These are phyloP conservation scores for Kuraishia floccosa DNA, from an alignment of 805 yeast genomes.

Conservation along the genomic window DNA sequence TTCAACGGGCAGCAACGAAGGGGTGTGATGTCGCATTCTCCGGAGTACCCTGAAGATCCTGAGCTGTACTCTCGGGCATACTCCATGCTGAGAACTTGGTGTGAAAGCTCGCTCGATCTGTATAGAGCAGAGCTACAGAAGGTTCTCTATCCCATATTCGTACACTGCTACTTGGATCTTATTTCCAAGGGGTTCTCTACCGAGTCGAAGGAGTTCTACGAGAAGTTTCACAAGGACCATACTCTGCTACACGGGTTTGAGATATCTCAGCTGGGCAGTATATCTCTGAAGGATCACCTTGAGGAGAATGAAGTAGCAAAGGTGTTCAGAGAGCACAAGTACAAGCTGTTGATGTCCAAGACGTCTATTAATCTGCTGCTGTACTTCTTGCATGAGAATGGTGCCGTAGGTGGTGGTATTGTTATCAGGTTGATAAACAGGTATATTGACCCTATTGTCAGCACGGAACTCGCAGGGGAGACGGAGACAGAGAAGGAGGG, in stretches of 20 bases:
- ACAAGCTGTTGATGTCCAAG: slow-evolving; percentile 63
- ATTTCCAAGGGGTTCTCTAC: slow-evolving; percentile 48
- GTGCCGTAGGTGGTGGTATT: slow-evolving; percentile 83
- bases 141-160: slow-evolving; percentile 83
- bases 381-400: slow-evolving; percentile 85
- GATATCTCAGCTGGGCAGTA: slow-evolving; percentile 56
- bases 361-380: slow-evolving; percentile 78
- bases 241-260: slow-evolving; percentile 69
- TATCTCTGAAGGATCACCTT: slow-evolving; percentile 71
- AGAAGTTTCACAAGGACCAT: slow-evolving; percentile 65
- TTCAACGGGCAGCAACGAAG: slow-evolving; percentile 19
- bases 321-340: slow-evolving; percentile 62
- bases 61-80: slow-evolving; percentile 73
- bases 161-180: slow-evolving; percentile 76
- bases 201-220: slow-evolving; percentile 67
- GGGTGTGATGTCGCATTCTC: slow-evolving; percentile 16
- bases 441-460: slow-evolving; percentile 48
- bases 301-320: slow-evolving; percentile 75
- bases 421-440: slow-evolving; percentile 80
- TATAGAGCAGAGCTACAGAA: slow-evolving; percentile 82
- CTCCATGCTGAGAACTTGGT: slow-evolving; percentile 75
- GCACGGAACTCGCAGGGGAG: slow-evolving; percentile 17
- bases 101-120: slow-evolving; percentile 80
- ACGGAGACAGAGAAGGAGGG: slow-evolving; percentile 25
- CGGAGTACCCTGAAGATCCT: slow-evolving; percentile 40